Evolutionary conservation across 768 basidiomycete genomes (phyloP).

Genomic region (Leucogyrophana mollusca): DNA sequence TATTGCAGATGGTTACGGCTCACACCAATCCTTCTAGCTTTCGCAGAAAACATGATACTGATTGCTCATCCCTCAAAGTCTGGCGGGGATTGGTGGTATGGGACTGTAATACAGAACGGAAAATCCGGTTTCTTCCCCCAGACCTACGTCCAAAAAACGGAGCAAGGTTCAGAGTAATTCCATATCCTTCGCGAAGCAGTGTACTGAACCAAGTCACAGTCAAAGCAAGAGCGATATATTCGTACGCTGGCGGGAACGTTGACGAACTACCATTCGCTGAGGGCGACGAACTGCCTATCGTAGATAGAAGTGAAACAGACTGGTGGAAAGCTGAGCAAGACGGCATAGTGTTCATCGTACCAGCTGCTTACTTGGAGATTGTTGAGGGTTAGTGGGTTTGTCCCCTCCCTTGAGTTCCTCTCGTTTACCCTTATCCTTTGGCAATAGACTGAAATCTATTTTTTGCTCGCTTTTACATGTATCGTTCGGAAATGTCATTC

Average conservation of each 20-base stretch:
- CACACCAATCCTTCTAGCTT: slow-evolving; percentile 53
- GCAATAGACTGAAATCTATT: slow-evolving; percentile 81
- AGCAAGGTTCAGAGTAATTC: slow-evolving; percentile 44
- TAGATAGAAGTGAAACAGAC: slow-evolving; percentile 80
- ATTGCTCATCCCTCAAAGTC: slow-evolving; percentile 83
- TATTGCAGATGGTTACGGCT: neutral
- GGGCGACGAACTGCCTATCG: slow-evolving; percentile 73
- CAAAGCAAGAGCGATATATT: slow-evolving; percentile 77
- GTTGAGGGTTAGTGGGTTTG: slow-evolving; percentile 82
- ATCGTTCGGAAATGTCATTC: slow-evolving; percentile 9
- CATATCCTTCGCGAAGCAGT: slow-evolving; percentile 3
- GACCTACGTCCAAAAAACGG: slow-evolving; percentile 77
- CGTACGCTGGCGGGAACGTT: slow-evolving; percentile 64
- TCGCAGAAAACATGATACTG: slow-evolving; percentile 77
- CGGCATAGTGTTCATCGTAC: slow-evolving; percentile 86
- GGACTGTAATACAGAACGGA: slow-evolving; percentile 60
- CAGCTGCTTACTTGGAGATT: slow-evolving; percentile 86
- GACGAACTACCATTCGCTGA: slow-evolving; percentile 89
- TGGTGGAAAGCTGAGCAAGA: slow-evolving; percentile 97
- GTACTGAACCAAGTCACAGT: slow-evolving; percentile 31
- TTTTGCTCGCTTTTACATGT: slow-evolving; percentile 51
- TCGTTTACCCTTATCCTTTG: slow-evolving; percentile 52
- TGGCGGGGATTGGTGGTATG: slow-evolving; percentile 93
- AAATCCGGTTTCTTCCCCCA: slow-evolving; percentile 88
- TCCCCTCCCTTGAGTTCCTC: slow-evolving; percentile 52